Percentiles rank a stretch among this genome's conserved stretches.
phyloP scores from a whole-genome alignment of 805 yeast species.

The Priceomyces haplophilus region DNA sequence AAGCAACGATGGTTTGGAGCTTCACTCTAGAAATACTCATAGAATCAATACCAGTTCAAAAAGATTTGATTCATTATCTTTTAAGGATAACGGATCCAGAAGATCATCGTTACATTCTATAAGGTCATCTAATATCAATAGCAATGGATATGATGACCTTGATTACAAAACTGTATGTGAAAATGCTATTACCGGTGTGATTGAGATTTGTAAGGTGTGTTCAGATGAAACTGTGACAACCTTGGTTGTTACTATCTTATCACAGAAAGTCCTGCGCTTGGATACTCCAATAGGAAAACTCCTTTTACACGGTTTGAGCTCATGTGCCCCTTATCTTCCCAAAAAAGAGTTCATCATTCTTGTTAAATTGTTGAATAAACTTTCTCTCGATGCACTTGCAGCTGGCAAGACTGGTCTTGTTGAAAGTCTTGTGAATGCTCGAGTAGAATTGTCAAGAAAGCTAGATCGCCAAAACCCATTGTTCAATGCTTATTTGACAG shows the following conservation, averaged over 20 bases:
- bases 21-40: slow-evolving; percentile 20
- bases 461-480: slow-evolving; percentile 43
- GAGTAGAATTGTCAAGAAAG: slow-evolving; percentile 42
- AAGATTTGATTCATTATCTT: slow-evolving; percentile 15
- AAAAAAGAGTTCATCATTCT: slow-evolving; percentile 67
- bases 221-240: slow-evolving; percentile 71
- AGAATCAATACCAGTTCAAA: slow-evolving; percentile 31
- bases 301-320: slow-evolving; percentile 60
- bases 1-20: slow-evolving; percentile 40
- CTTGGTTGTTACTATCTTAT: slow-evolving; percentile 74
- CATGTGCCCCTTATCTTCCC: slow-evolving; percentile 58
- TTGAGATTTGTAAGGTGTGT: slow-evolving; percentile 62
- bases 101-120: slow-evolving; percentile 9
- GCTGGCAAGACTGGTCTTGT: slow-evolving; percentile 37
- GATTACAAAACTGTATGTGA: slow-evolving; percentile 46
- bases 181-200: slow-evolving; percentile 67
- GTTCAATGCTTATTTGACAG: slow-evolving; percentile 53
- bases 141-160: slow-evolving; percentile 22
- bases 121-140: slow-evolving; percentile 9
- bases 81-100: slow-evolving; percentile 10
- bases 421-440: slow-evolving; percentile 47
- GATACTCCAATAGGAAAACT: slow-evolving; percentile 53
- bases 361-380: slow-evolving; percentile 53
- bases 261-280: slow-evolving; percentile 61
- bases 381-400: slow-evolving; percentile 44